Base-by-base conservation (phyloP, 2,329 filamentous ascomycete species). In the Alternaria metachromatica region DNA sequence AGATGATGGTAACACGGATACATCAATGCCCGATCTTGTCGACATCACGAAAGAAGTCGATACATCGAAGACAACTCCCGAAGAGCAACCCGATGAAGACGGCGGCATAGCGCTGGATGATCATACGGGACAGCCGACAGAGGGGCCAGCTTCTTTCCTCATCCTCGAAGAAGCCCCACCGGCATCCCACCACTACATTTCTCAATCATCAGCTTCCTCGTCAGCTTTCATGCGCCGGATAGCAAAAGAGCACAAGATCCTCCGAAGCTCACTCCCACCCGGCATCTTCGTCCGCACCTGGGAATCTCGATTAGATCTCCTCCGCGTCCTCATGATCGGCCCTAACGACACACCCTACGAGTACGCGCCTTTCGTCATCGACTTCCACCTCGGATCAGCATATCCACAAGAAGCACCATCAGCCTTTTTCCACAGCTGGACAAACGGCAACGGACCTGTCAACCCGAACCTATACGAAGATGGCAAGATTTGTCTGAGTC, bases 391-490 rank as follows among this genome's bases (percentile, higher is more conserved):
- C 20, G 77, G 79, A 10, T 71, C 81, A 0, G 69, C 76, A 1
- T 90, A 86, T 64, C 87, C 87, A 2, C 74, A 76, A n/a, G 72
- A 78, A 3, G 85, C 87, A 3, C 87, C 87, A 0, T 74, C 79
- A n/a, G 84, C 84, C 1, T 86, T 82, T 75, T 90, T 89, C 74
- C 87, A 89, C 73, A 87, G 84, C 55, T 89, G 87, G 87, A 87
- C 85, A 0, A 75, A 81, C 58, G 83, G 83, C 2, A 74, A 82
- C 21, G 85, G 85, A 1, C 80, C 82, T n/a, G 80, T 89, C 23
- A 90, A 89, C 66, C 87, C 87, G 0, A 90, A 90, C 67, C 76
- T 90, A 2, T 89, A 89, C 73, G 87, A 89, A 67, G 85, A 88
- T 63, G 87, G 87, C 23, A 88, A 86, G 70, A 88, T 89, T 30